These are phyloP conservation scores for Magnusiomyces fungicola DNA, from an alignment of 1,139 yeast genomes.

Conservation along the genomic window DNA sequence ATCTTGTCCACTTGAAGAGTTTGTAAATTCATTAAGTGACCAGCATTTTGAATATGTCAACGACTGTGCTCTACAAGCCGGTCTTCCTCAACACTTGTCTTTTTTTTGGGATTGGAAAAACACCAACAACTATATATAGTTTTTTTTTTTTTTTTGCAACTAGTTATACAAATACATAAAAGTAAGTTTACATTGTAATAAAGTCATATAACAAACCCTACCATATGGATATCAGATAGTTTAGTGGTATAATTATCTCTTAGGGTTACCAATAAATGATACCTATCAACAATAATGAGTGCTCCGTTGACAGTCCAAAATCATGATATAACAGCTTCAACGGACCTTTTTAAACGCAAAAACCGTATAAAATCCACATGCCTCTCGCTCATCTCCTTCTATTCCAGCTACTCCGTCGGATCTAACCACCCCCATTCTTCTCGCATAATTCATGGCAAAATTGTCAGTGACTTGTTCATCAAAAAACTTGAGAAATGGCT, in stretches of 20 bases:
- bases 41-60: conserved; percentile 1
- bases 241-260: too few species aligned
- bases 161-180: too few species aligned
- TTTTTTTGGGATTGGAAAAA: conserved; percentile 18
- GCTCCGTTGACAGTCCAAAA: too few species aligned
- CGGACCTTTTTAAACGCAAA: conserved; percentile 64
- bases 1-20: conserved; percentile 17
- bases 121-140: conserved; percentile 7
- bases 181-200: too few species aligned
- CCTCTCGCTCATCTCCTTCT: conserved; percentile 85
- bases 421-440: conserved; percentile 30
- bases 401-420: conserved; percentile 79
- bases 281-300: too few species aligned
- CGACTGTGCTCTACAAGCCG: conserved; percentile 1
- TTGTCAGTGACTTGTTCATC: conserved; percentile 63
- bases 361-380: conserved; percentile 74
- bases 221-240: too few species aligned
- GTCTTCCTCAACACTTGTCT: conserved; percentile 15
- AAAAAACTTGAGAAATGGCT: conserved; percentile 77
- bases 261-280: too few species aligned
- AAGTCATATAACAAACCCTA: too few species aligned
- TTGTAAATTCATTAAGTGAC: conserved; percentile 11
- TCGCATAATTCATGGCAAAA: conserved; percentile 10
- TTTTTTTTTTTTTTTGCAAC: too few species aligned
- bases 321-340: neutral